Evolutionary conservation across 768 basidiomycete species (phyloP).

Genomic region (Rhodotorula babjevae): DNA sequence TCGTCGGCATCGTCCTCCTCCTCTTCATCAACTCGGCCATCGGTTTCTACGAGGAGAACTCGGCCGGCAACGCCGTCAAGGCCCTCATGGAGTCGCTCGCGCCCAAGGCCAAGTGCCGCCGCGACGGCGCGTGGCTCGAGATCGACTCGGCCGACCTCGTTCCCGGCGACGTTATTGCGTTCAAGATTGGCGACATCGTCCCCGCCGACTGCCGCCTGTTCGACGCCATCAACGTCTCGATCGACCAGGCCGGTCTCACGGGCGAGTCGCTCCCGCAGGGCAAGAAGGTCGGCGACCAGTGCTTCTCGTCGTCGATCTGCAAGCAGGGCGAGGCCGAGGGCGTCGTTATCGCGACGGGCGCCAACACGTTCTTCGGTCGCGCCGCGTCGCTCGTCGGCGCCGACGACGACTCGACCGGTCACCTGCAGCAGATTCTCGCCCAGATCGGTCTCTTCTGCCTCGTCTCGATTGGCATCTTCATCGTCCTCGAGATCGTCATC

Average conservation of each 20-base stretch:
- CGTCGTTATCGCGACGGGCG: slow-evolving; percentile 94
- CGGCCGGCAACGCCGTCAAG: slow-evolving; percentile 97
- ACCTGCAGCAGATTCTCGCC: slow-evolving; percentile 92
- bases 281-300: slow-evolving; percentile 92
- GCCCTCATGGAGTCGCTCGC: slow-evolving; percentile 99
- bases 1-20: slow-evolving; percentile 88
- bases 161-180: slow-evolving; percentile 90
- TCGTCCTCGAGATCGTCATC: slow-evolving; percentile 82
- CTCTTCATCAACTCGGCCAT: slow-evolving; percentile 88
- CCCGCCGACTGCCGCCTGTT: slow-evolving; percentile 96
- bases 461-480: slow-evolving; percentile 91
- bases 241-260: slow-evolving; percentile 96
- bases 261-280: slow-evolving; percentile 90
- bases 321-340: slow-evolving; percentile 99
- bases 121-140: slow-evolving; percentile 76
- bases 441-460: slow-evolving; percentile 98
- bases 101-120: slow-evolving; percentile 92
- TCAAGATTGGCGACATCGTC: slow-evolving; percentile 99
- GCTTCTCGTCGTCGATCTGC: slow-evolving; percentile 98
- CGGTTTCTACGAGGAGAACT: slow-evolving; percentile 96
- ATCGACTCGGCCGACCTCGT: slow-evolving; percentile 85
- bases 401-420: slow-evolving; percentile 95
- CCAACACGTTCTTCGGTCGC: slow-evolving; percentile 97
- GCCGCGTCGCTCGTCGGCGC: slow-evolving; percentile 95
- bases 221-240: slow-evolving; percentile 94